Evolutionary conservation across 805 yeast genomes (phyloP), one percentile per base, ranked within the genome.

Genomic region (Ogataea populi-albae): DNA sequence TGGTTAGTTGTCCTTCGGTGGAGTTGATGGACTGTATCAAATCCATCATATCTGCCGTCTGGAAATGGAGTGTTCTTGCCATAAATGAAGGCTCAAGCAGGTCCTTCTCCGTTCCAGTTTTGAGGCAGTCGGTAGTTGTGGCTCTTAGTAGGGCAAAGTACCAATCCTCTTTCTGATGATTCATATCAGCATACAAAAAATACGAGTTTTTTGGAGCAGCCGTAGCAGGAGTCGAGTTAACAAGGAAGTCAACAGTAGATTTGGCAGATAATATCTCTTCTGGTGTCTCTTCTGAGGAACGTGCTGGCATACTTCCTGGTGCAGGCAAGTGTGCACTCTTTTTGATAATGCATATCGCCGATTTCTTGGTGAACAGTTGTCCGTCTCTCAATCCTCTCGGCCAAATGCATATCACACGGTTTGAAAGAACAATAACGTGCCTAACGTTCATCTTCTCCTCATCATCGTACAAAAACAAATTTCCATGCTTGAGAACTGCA

Each of bases 81-180:
- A 75, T 69, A 0, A 75, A 39, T 1, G 68, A 52, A 1, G 97
- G 87, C 35, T 80, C 78, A 14, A 78, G 34, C 5, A 55, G 32
- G 34, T 65, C 66, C 5, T 54, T 44, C 2, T 47, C 38, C 3
- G 42, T 35, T 31, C 41, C 46, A 19, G 52, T 38, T 27, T 35
- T 45, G 26, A 47, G 19, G 11, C 47, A 44, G 7, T 60, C 62
- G 4, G 62, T 60, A 41, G 81, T 83, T 0, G 91, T 75, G 1
- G 94, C 94, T 38, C 81, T 68, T n/a, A 91, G 68, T 36, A 93
- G 65, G 1, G 86, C 79, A 59, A 87, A 88, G 56, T 91, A 93
- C 84, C 96, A 81, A 56, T 91, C 96, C 59, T 93, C 98, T 52
- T 91, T 91, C 30, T 82, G 88, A 37, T 72, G 72, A 47, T 88